phyloP scores from a whole-genome alignment of 2,329 filamentous ascomycete species.

The Pseudocercospora musae region DNA sequence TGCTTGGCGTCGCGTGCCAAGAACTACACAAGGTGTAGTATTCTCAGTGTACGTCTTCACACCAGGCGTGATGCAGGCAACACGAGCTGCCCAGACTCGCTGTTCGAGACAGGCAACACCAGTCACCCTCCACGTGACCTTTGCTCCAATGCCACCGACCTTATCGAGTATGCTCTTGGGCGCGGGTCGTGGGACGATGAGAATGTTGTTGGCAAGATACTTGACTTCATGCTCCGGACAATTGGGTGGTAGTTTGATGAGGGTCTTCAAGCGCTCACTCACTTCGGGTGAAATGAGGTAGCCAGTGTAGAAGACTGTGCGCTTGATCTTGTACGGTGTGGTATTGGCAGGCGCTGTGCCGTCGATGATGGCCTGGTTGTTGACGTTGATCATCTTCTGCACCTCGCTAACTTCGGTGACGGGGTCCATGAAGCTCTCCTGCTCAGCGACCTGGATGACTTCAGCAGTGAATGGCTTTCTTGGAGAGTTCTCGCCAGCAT shows the following conservation, averaged over 20 bases:
- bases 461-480: slow-evolving; percentile 69
- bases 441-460: slow-evolving; percentile 81
- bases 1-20: slow-evolving; percentile 73
- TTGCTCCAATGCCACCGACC: slow-evolving; percentile 81
- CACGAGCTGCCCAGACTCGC: slow-evolving; percentile 80
- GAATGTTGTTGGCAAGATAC: slow-evolving; percentile 81
- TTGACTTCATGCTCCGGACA: slow-evolving; percentile 69
- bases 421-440: slow-evolving; percentile 69
- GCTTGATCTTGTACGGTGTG: slow-evolving; percentile 68
- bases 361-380: slow-evolving; percentile 63
- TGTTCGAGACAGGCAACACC: slow-evolving; percentile 73
- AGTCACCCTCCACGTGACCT: slow-evolving; percentile 78
- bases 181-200: slow-evolving; percentile 79
- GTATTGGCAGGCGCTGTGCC: slow-evolving; percentile 45
- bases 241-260: slow-evolving; percentile 63
- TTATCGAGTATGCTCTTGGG: slow-evolving; percentile 71
- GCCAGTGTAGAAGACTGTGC: slow-evolving; percentile 85
- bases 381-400: slow-evolving; percentile 82
- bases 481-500: slow-evolving; percentile 18
- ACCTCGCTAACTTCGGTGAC: slow-evolving; percentile 77
- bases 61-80: slow-evolving; percentile 66
- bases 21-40: slow-evolving; percentile 71
- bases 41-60: slow-evolving; percentile 76
- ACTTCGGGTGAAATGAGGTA: slow-evolving; percentile 77
- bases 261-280: slow-evolving; percentile 65